Evolutionary conservation across 176 grass and related monocot species (phyloP), one percentile per base, ranked within the genome.

Genomic region (Ampelocalamus luodianensis): DNA sequence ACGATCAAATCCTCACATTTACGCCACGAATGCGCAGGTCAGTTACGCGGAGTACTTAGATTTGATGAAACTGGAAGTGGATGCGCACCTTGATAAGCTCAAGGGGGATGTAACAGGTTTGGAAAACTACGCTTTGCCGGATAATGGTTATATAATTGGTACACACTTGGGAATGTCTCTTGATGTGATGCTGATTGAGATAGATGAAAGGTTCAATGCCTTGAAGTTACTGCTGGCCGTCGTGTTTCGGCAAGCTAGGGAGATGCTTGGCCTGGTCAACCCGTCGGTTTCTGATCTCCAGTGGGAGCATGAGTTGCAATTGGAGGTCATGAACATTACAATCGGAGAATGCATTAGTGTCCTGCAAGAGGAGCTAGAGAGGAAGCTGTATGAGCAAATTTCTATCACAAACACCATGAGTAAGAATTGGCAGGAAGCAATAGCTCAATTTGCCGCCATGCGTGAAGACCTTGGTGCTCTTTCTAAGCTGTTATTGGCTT

Each of bases 361-460:
- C 10, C 65, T 96, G 75, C 90, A 96, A 77, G 81, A 91, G 87
- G 91, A 99, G 36, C 90, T 95, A 50, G 90, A 99, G 77, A 90
- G 86, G 74, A 89, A 84, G 80, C 86, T 93, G 43, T 94, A 90
- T 55, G 80, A 92, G 69, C 91, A 96, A 58, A 91, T 79, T 70
- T 61, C 62, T 39, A 82, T 93, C 51, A 87, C 92, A 51, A 96
- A 94, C 63, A 80, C 86, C 74, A 80, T 96, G 90, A 75, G 81
- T 54, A 89, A 54, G 76, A 88, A 96, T 46, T 92, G 91, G 90
- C 82, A 94, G 88, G 87, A 94, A n/a, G 92, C 91, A 26, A 82
- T 89, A 69, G 15, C 80, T 68, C 93, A 99, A 67, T 88, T 96
- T 60, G 86, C 86, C 9, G 56, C 68, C 8, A 83, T 94, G 83